These are phyloP conservation scores for Puccinia hordei DNA, from an alignment of 1,284 basidiomycete species.

Conservation along the genomic window DNA sequence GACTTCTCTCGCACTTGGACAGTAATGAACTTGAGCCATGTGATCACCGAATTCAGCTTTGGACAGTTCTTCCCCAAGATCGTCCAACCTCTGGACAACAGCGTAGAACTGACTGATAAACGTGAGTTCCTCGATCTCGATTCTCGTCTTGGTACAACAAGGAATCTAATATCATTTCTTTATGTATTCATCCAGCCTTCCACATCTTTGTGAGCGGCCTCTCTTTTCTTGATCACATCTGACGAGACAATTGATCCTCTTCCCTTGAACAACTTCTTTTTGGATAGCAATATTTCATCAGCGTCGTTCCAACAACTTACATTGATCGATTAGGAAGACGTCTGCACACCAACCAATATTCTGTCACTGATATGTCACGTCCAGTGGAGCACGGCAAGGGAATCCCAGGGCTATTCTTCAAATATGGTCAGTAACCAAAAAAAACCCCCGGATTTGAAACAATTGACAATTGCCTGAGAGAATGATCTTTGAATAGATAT, in stretches of 20 bases:
- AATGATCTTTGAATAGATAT: slow-evolving; percentile 69
- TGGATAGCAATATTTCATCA: slow-evolving; percentile 88
- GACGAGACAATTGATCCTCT: too few relatives aligned
- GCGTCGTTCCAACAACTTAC: slow-evolving; percentile 92
- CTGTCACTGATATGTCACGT: slow-evolving; percentile 87
- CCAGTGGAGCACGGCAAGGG: slow-evolving; percentile 74
- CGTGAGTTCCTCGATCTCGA: slow-evolving; percentile 65
- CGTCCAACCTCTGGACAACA: slow-evolving; percentile 79
- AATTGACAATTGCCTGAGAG: too few relatives aligned
- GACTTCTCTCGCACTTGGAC: slow-evolving; percentile 61
- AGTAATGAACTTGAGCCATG: slow-evolving; percentile 94
- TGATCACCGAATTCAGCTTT: slow-evolving; percentile 94
- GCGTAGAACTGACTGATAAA: slow-evolving; percentile 74
- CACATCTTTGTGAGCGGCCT: slow-evolving; percentile 27
- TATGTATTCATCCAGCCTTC: slow-evolving; percentile 16
- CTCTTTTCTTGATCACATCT: not conserved
- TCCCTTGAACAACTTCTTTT: not conserved
- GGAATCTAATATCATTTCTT: not conserved
- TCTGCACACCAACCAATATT: slow-evolving; percentile 85
- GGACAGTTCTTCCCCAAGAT: slow-evolving; percentile 96
- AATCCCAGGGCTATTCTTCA: slow-evolving; percentile 65
- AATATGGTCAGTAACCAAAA: slow-evolving; percentile 16
- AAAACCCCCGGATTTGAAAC: slow-evolving; percentile 86
- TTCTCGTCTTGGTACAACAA: not conserved
- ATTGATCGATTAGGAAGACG: slow-evolving; percentile 68